Evolutionary conservation across 495 filamentous ascomycete genomes (phyloP), one percentile per base, ranked within the genome.

Genomic region (Filosporella fistucella): DNA sequence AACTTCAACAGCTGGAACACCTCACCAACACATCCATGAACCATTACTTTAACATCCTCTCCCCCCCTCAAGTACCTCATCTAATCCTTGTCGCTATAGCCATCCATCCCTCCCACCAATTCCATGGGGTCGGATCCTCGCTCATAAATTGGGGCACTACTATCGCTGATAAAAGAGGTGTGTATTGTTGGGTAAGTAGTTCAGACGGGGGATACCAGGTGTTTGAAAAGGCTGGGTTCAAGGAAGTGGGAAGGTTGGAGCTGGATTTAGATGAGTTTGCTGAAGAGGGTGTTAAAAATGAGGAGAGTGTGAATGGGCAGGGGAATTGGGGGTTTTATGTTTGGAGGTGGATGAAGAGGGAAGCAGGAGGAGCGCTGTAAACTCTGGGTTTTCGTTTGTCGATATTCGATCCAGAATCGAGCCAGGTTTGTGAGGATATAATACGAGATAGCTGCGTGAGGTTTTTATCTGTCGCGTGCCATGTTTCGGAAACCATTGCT

Each of bases 261-360:
- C 10, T 51, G 10, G 40, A 28, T 1, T 32, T 51, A 24, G 49
- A 51, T 39, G 49, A 38, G 18, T 45, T 42, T 51, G 22, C 22
- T 37, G n/a, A 11, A 26, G 30, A 18, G 22, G 32, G 18, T 6
- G 22, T 35, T 11, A 37, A 23, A 29, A 37, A 39, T 21, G 26
- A 12, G 29, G 9, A 0, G 33, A 36, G 32, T 1, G 41, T 1
- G 21, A 30, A 38, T 13, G 47, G 30, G 35, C 14, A 45, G 42
- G 49, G 40, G 26, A 40, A 9, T 30, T 51, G 49, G 42, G 40
- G 49, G 13, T 9, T 10, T 20, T 52, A 46, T 41, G 36, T 46
- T 13, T 52, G 26, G 26, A 20, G 42, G 16, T 52, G 41, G 16
- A 45, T 52, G 49, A 20, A 16, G 17, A 26, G 49, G 24, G 42